Percentiles rank a stretch among this genome's conserved stretches.
These are phyloP conservation scores for Sugiyamaella novakii DNA, from an alignment of 1,139 yeast genomes.

Conservation along the genomic window DNA sequence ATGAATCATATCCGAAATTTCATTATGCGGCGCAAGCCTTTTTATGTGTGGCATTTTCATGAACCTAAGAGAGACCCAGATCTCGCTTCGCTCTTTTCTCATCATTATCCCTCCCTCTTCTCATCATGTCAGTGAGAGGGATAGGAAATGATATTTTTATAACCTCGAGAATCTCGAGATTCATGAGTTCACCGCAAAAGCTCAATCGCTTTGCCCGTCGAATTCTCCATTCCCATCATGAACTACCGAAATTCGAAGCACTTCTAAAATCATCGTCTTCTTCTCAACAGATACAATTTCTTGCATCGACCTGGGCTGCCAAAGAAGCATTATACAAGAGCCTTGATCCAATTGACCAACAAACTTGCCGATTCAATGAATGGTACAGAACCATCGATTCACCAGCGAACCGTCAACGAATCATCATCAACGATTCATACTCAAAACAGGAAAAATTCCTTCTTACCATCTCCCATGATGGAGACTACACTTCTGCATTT, in stretches of 20 bases:
- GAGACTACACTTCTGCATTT: conserved; percentile 48
- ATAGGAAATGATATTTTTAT: conserved; percentile 66
- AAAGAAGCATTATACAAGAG: conserved; percentile 77
- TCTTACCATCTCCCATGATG: conserved; percentile 67
- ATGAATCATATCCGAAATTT: neutral
- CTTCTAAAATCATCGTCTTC: neutral
- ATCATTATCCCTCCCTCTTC: no score
- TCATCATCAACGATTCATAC: conserved; percentile 34
- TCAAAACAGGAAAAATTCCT: conserved; percentile 51
- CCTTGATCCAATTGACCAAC: conserved; percentile 54
- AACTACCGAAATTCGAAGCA: conserved; percentile 45
- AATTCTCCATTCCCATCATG: conserved; percentile 54
- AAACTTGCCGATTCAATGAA: conserved; percentile 54
- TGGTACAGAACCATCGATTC: conserved; percentile 54
- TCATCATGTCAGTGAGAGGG: conserved; percentile 44
- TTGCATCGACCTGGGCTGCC: conserved; percentile 72
- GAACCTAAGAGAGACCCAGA: neutral
- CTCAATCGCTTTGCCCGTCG: conserved; percentile 50
- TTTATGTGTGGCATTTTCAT: neutral
- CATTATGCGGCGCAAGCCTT: neutral
- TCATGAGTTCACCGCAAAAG: conserved; percentile 42
- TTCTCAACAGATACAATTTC: conserved; percentile 28
- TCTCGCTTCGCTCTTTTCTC: no score
- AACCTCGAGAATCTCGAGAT: conserved; percentile 51
- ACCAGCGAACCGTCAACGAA: conserved; percentile 26